These are phyloP conservation scores for Ceratobasidium sp. DNA, from an alignment of 1,284 basidiomycete genomes.

Conservation along the genomic window DNA sequence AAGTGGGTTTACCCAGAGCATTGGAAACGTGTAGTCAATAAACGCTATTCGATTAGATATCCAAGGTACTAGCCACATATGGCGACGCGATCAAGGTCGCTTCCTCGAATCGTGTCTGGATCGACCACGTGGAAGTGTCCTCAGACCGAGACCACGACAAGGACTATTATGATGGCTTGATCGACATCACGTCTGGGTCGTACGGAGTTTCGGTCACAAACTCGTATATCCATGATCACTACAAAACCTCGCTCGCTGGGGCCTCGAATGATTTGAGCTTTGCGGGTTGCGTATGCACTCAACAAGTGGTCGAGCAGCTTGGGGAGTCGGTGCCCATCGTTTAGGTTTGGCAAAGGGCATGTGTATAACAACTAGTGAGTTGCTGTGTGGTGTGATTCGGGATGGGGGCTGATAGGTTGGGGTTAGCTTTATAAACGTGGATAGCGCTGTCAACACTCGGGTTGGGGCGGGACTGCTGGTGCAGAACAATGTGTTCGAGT, in stretches of 20 bases:
- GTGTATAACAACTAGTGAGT: conserved; percentile 37
- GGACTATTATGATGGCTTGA: conserved; percentile 45
- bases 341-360: conserved; percentile 54
- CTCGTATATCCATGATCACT: conserved; percentile 46
- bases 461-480: conserved; percentile 50
- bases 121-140: conserved; percentile 45
- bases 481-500: conserved; percentile 60
- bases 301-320: conserved; percentile 49
- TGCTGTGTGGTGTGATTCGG: too few species aligned
- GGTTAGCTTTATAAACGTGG: conserved; percentile 58
- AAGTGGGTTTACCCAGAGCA: conserved; percentile 55
- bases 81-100: conserved; percentile 42
- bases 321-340: conserved; percentile 50
- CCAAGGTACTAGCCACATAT: conserved; percentile 19
- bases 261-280: conserved; percentile 34
- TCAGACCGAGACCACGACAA: conserved; percentile 44
- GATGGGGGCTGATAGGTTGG: neutral
- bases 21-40: neutral
- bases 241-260: conserved; percentile 45
- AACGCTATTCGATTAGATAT: conserved; percentile 24
- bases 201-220: conserved; percentile 33
- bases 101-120: conserved; percentile 42
- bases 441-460: conserved; percentile 54
- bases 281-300: conserved; percentile 43
- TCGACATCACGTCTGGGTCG: conserved; percentile 37